These are phyloP conservation scores for Salicornia ramosissima DNA, from an alignment of 148 eudicot genomes.

Conservation along the genomic window DNA sequence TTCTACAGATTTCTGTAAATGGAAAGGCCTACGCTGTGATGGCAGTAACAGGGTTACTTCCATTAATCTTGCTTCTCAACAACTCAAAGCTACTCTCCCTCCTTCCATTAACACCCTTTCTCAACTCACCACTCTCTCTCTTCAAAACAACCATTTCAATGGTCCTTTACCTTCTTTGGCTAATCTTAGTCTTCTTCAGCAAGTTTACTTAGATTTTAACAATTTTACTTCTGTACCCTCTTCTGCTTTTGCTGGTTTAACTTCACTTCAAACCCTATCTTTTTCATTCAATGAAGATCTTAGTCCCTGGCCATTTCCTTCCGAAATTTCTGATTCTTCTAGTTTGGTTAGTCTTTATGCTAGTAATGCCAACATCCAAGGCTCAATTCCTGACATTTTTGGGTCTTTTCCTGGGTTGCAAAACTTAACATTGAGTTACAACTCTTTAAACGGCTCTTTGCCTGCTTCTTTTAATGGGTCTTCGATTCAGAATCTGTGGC, in stretches of 20 bases:
- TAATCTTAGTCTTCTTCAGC: constrained; percentile 12
- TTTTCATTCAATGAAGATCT: not conserved
- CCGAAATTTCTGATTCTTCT: not conserved
- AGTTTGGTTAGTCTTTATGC: not conserved
- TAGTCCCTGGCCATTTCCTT: constrained; percentile 7
- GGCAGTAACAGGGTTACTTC: not conserved
- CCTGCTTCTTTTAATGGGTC: constrained; percentile 5
- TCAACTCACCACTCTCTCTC: constrained; percentile 8
- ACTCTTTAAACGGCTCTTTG: constrained; percentile 9
- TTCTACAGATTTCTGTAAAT: not conserved
- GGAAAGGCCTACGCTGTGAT: constrained; percentile 7
- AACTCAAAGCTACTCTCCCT: not conserved
- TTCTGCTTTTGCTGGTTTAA: constrained; percentile 3
- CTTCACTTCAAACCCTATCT: not conserved
- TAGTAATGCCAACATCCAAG: not conserved
- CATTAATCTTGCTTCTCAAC: not conserved
- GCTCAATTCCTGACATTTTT: constrained; percentile 12
- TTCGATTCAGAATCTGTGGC: constrained; percentile 13
- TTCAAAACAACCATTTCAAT: not conserved
- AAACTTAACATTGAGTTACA: not conserved
- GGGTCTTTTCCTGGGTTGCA: not conserved
- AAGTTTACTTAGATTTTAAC: not conserved
- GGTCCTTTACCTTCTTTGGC: constrained; percentile 9
- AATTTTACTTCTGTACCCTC: constrained; percentile 7
- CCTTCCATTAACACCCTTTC: constrained; percentile 8